phyloP scores from a whole-genome alignment of 345 rosid genomes.

The Orychophragmus violaceus region DNA sequence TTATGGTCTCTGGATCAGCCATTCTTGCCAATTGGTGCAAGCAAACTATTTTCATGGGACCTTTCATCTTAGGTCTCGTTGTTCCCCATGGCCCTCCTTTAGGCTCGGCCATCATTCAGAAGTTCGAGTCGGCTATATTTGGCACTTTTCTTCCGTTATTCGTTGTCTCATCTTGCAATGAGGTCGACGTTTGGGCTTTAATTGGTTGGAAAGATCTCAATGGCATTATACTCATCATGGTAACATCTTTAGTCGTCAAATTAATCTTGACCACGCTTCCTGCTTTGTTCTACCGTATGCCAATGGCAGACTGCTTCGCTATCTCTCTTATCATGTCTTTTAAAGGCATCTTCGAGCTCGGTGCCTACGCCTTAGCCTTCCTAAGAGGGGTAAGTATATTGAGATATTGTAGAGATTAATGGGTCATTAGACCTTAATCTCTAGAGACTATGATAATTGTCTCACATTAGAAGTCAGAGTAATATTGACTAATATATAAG shows the following conservation, averaged over 20 bases:
- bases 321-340: conserved; percentile 43
- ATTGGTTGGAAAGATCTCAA: conserved; percentile 4
- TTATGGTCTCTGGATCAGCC: conserved; percentile 29
- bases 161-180: conserved; percentile 21
- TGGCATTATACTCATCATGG: neutral
- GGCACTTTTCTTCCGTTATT: conserved; percentile 29
- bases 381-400: conserved; percentile 35
- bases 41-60: conserved; percentile 34
- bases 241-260: conserved; percentile 27
- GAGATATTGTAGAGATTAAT: too few species aligned
- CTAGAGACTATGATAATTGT: too few species aligned
- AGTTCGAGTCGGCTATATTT: conserved; percentile 34
- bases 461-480: too few species aligned
- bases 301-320: conserved; percentile 38
- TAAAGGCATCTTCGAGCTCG: conserved; percentile 48
- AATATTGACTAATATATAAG: too few species aligned
- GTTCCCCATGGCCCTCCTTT: conserved; percentile 52
- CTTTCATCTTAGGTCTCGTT: conserved; percentile 36
- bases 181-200: neutral
- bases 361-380: conserved; percentile 9
- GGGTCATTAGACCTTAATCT: too few species aligned
- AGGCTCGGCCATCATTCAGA: conserved; percentile 38
- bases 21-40: conserved; percentile 21
- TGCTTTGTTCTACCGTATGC: conserved; percentile 37
- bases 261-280: conserved; percentile 33